These are phyloP conservation scores for Oemleria cerasiformis DNA, from an alignment of 306 rosid species.

Conservation along the genomic window DNA sequence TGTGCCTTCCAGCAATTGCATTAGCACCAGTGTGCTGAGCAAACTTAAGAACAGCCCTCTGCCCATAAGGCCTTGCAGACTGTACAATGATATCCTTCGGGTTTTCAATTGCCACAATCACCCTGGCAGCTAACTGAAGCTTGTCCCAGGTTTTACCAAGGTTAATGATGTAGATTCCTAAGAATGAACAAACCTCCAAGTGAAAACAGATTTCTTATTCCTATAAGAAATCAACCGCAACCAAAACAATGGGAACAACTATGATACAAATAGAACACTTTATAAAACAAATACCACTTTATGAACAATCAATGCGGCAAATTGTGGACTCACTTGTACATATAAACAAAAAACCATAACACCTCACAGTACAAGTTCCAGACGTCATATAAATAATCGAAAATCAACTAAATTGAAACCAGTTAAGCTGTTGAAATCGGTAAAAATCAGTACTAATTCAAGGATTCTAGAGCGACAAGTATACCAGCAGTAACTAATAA, in stretches of 20 bases:
- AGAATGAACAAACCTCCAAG: not conserved
- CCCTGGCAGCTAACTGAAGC: constrained; percentile 80
- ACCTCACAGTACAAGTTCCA: not conserved
- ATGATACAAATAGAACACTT: not conserved
- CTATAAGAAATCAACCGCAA: not conserved
- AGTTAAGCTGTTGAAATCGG: not conserved
- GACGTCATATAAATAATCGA: not conserved
- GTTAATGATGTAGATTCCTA: constrained; percentile 79
- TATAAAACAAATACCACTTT: too few relatives aligned
- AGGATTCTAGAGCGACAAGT: not conserved
- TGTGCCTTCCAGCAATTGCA: constrained; percentile 86
- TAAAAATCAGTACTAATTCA: not conserved
- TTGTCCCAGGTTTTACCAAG: constrained; percentile 83
- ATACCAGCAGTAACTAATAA: not conserved
- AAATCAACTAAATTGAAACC: not conserved
- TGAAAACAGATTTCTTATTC: not conserved
- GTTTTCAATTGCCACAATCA: constrained; percentile 77
- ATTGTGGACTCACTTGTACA: too few relatives aligned
- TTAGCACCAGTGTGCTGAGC: constrained; percentile 81
- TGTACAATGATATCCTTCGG: constrained; percentile 78
- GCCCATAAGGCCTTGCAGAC: constrained; percentile 83
- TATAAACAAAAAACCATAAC: not conserved
- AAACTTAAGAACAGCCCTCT: constrained; percentile 77
- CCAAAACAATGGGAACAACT: not conserved
- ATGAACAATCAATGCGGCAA: not conserved